A percentile compares a stretch with the other conserved stretches of the same genome.
Conservation (phyloP, 768 basidiomycete species). For the Pleurotus giganteus region DNA sequence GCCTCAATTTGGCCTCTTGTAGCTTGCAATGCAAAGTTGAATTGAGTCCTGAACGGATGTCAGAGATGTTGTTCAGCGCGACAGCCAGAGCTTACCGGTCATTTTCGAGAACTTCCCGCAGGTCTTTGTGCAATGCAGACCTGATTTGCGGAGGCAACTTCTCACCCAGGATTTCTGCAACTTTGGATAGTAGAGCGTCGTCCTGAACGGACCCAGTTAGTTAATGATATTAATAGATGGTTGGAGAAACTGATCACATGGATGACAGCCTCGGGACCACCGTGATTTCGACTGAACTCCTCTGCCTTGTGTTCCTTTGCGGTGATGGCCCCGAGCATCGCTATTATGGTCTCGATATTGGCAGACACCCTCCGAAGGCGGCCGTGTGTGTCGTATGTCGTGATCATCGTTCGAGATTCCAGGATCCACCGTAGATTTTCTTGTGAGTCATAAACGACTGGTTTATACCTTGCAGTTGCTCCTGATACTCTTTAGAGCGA, state of each 20-base stretch:
- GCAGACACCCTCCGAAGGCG: background rate
- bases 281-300: background rate
- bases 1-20: constrained; percentile 14
- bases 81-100: constrained; percentile 1
- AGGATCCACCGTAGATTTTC: background rate
- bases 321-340: constrained; percentile 3
- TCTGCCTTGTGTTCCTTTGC: constrained; percentile 9
- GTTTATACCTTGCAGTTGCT: background rate
- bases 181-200: constrained; percentile 8
- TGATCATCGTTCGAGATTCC: constrained; percentile 4
- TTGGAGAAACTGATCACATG: background rate
- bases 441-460: background rate
- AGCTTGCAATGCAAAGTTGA: constrained; percentile 16
- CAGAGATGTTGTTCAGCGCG: too few species aligned
- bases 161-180: constrained; percentile 7
- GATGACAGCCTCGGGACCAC: constrained; percentile 1
- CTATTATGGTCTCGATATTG: background rate
- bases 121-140: background rate
- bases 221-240: background rate
- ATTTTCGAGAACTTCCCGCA: constrained; percentile 12
- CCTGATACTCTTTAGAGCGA: constrained; percentile 6
- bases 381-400: background rate
- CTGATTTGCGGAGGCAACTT: constrained; percentile 6
- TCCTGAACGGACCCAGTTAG: background rate
- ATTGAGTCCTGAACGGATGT: constrained; percentile 14